Evolutionary conservation across 163 green algal species (phyloP).

Genomic region (Coccomyxa subellipsoidea): DNA sequence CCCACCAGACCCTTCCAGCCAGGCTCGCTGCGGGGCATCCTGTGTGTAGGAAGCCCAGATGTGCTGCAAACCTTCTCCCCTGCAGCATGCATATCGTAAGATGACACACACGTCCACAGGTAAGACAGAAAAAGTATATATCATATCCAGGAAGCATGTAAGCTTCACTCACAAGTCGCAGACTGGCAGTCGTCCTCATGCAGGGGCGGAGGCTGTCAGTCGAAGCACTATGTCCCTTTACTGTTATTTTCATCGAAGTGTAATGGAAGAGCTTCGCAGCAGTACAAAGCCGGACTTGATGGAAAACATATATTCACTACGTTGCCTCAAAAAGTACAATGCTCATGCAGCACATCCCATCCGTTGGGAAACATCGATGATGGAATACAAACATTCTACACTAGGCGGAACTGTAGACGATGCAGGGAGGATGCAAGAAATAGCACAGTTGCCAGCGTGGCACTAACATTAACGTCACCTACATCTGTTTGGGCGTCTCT

Average conservation of each 20-base stretch:
- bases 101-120: neutral
- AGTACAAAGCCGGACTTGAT: too few relatives aligned
- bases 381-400: too few relatives aligned
- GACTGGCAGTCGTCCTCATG: neutral
- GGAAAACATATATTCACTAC: too few relatives aligned
- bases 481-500: neutral
- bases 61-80: neutral
- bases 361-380: too few relatives aligned
- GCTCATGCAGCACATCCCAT: too few relatives aligned
- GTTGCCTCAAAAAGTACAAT: too few relatives aligned
- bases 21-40: neutral
- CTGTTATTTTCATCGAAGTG: too few relatives aligned
- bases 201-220: too few relatives aligned
- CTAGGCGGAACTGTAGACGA: too few relatives aligned
- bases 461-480: neutral
- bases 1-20: neutral
- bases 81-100: neutral
- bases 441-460: neutral
- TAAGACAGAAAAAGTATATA: neutral
- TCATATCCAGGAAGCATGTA: neutral
- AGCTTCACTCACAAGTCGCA: neutral
- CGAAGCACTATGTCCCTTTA: too few relatives aligned
- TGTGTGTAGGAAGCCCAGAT: neutral
- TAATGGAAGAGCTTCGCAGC: too few relatives aligned
- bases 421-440: too few relatives aligned